These are phyloP conservation scores for Trichoderma sp. DNA, from an alignment of 2,329 filamentous ascomycete species.

Conservation along the genomic window DNA sequence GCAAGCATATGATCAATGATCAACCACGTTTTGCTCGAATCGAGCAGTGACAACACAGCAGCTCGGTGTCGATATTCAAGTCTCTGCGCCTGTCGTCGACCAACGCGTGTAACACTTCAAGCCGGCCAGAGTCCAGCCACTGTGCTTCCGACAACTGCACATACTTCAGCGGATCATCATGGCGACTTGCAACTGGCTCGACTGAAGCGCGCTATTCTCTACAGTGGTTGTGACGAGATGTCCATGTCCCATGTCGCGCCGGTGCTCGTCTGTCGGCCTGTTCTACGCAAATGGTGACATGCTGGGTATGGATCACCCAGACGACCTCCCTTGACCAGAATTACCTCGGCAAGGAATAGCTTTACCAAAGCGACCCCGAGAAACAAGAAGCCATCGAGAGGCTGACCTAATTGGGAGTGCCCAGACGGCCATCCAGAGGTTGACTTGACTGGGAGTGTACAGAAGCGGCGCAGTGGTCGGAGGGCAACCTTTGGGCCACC, in stretches of 20 bases:
- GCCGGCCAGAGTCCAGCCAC: conserved; percentile 29
- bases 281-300: no score
- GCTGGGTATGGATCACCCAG: no score
- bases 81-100: conserved; percentile 1
- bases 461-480: conserved; percentile 41
- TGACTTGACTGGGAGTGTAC: conserved; percentile 33
- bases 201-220: no score
- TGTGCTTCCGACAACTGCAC: no score
- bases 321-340: conserved; percentile 21
- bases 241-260: no score
- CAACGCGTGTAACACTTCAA: conserved; percentile 18
- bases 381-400: conserved; percentile 42
- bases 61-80: conserved; percentile 21
- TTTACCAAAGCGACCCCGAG: conserved; percentile 35
- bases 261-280: no score
- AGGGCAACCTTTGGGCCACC: conserved; percentile 45
- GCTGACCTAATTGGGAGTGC: conserved; percentile 32
- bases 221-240: no score
- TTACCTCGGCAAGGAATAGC: conserved; percentile 33
- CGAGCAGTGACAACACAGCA: conserved; percentile 29
- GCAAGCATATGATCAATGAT: conserved; percentile 30
- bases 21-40: conserved; percentile 25
- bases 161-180: no score
- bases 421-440: conserved; percentile 32
- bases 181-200: no score